These are phyloP conservation scores for Tolypocladium endophyticum DNA, from an alignment of 2,329 filamentous ascomycete genomes.

Conservation along the genomic window DNA sequence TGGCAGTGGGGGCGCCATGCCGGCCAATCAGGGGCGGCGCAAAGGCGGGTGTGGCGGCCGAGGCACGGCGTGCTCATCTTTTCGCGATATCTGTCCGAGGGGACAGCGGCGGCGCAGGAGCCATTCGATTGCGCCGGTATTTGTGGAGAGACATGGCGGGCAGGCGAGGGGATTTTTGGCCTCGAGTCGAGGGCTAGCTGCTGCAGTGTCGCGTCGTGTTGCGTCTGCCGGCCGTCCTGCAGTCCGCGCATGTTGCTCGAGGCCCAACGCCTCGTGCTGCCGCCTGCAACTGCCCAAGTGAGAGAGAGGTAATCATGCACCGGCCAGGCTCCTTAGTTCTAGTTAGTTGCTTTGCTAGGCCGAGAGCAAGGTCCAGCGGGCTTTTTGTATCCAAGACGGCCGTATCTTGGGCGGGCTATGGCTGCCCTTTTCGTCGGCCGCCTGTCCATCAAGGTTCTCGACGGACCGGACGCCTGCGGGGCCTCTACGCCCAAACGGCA, in stretches of 20 bases:
- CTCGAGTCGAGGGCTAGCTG: neutral
- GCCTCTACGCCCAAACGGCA: neutral
- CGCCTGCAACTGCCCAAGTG: neutral
- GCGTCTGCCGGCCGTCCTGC: neutral
- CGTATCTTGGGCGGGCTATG: neutral
- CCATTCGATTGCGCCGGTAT: neutral
- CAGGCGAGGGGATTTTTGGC: neutral
- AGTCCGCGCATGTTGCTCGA: neutral
- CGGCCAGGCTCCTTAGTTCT: no score
- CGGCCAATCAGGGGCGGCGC: neutral
- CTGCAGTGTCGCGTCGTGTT: neutral
- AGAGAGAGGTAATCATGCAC: no score
- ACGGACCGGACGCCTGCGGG: neutral
- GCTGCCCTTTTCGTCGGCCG: neutral
- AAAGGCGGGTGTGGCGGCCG: neutral
- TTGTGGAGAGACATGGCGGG: neutral
- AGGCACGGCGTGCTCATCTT: neutral
- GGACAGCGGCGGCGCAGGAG: neutral
- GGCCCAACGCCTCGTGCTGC: neutral
- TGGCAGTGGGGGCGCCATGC: neutral
- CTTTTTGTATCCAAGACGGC: no score
- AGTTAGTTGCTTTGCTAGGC: neutral
- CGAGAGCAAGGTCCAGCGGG: neutral
- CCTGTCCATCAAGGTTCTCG: constrained; percentile 6
- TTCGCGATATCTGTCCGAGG: neutral